These are phyloP conservation scores for Neospermospora avenae DNA, from an alignment of 2,329 filamentous ascomycete species.

Conservation along the genomic window DNA sequence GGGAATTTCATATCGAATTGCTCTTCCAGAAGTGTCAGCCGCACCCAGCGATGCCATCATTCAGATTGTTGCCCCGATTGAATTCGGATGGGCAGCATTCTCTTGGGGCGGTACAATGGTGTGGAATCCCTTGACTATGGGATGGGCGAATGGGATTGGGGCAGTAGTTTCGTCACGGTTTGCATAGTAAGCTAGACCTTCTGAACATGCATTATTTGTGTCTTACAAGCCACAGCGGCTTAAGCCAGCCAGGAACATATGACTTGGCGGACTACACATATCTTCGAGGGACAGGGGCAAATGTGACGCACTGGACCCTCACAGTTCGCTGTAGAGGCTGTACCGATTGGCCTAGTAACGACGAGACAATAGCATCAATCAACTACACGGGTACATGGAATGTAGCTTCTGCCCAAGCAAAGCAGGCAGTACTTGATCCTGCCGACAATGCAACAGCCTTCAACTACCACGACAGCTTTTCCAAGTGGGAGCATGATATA, in stretches of 20 bases:
- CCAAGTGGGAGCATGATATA: slow-evolving; percentile 12
- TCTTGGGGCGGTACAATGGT: slow-evolving; percentile 23
- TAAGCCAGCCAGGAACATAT: slow-evolving; percentile 12
- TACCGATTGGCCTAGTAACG: slow-evolving; percentile 7
- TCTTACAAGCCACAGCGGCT: slow-evolving; percentile 8
- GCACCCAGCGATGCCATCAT: slow-evolving; percentile 18
- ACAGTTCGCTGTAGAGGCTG: slow-evolving; percentile 14
- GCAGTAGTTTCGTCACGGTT: slow-evolving; percentile 15
- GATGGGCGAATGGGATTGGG: slow-evolving; percentile 16
- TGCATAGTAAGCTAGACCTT: slow-evolving; percentile 13
- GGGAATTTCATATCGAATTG: slow-evolving; percentile 17
- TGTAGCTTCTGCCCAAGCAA: slow-evolving; percentile 7
- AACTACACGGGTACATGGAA: slow-evolving; percentile 3
- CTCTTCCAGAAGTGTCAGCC: slow-evolving; percentile 15
- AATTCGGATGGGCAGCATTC: slow-evolving; percentile 19
- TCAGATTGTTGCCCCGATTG: slow-evolving; percentile 15
- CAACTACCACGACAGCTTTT: slow-evolving; percentile 9
- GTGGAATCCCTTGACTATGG: slow-evolving; percentile 19
- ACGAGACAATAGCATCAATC: slow-evolving; percentile 1
- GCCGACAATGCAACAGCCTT: slow-evolving; percentile 12
- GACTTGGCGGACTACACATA: slow-evolving; percentile 14
- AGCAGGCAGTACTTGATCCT: slow-evolving; percentile 1
- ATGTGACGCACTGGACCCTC: slow-evolving; percentile 12
- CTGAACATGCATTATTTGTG: not conserved
- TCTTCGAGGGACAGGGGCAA: slow-evolving; percentile 12